phyloP scores from a whole-genome alignment of 139 green algal genomes.

The Monoraphidium neglectum region DNA sequence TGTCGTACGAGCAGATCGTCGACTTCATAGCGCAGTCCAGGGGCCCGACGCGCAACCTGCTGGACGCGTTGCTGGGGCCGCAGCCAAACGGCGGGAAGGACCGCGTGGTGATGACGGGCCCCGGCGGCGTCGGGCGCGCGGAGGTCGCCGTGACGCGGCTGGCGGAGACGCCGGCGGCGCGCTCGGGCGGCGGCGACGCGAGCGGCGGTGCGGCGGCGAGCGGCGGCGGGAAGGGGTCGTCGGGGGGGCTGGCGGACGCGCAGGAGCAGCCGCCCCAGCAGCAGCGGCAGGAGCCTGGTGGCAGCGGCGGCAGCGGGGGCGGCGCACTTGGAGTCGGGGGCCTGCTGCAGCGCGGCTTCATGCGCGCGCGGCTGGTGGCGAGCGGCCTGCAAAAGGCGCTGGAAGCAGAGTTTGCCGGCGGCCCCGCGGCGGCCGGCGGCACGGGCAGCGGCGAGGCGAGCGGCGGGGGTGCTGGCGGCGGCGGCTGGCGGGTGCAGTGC shows the following conservation, averaged over 20 bases:
- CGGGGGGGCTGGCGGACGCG: neutral
- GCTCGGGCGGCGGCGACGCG: neutral
- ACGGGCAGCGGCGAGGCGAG: too few species aligned
- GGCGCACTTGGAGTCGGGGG: neutral
- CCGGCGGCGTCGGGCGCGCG: slow-evolving; percentile 34
- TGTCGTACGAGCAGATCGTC: slow-evolving; percentile 48
- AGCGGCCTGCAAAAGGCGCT: slow-evolving; percentile 16
- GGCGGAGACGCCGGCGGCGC: neutral
- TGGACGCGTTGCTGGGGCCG: neutral
- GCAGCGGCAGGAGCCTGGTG: neutral
- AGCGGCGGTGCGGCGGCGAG: neutral
- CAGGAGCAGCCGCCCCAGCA: neutral
- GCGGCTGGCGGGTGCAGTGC: slow-evolving; percentile 13
- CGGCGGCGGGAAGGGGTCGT: neutral
- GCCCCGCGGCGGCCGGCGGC: too few species aligned
- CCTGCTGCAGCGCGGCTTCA: slow-evolving; percentile 18
- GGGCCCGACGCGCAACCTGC: neutral
- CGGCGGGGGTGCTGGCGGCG: neutral
- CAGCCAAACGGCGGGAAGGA: slow-evolving; percentile 4
- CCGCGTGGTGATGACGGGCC: slow-evolving; percentile 41
- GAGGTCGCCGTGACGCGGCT: slow-evolving; percentile 46
- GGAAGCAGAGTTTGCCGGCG: neutral
- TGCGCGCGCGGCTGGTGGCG: slow-evolving; percentile 7
- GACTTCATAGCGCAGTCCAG: slow-evolving; percentile 18
- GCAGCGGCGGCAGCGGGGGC: slow-evolving; percentile 6